These are phyloP conservation scores for Naematelia encephala DNA, from an alignment of 768 basidiomycete species.

Conservation along the genomic window DNA sequence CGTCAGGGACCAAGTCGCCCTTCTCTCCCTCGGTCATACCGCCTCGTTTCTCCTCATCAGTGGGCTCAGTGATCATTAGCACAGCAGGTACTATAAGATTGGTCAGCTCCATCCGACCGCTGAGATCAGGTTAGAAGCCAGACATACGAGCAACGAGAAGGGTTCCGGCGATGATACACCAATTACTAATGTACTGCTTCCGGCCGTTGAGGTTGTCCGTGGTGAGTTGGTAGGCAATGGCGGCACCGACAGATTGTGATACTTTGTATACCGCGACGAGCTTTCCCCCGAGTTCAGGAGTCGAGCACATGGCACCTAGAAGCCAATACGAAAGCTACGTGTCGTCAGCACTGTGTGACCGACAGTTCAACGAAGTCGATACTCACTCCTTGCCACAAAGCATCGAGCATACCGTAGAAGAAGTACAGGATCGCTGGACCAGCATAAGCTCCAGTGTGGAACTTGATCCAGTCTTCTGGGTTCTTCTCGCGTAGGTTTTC, in stretches of 20 bases:
- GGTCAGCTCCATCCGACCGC: not conserved
- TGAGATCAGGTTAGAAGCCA: not conserved
- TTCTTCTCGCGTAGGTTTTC: slow-evolving; percentile 1
- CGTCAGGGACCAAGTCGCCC: slow-evolving; percentile 3
- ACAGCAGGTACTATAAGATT: slow-evolving; percentile 4
- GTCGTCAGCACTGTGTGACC: too few species aligned
- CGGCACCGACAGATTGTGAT: slow-evolving; percentile 12
- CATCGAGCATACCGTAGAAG: slow-evolving; percentile 18
- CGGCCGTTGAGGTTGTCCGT: slow-evolving; percentile 1
- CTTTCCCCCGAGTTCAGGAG: slow-evolving; percentile 5
- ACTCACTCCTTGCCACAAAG: slow-evolving; percentile 17
- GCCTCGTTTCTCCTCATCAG: slow-evolving; percentile 7
- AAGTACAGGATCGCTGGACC: slow-evolving; percentile 12
- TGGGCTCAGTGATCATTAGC: slow-evolving; percentile 13
- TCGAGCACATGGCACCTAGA: slow-evolving; percentile 12
- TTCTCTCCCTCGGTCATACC: not conserved
- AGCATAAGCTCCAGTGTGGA: not conserved
- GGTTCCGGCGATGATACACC: slow-evolving; percentile 7
- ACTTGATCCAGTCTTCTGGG: not conserved
- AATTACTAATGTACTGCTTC: slow-evolving; percentile 14
- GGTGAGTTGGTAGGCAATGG: slow-evolving; percentile 6
- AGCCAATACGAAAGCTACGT: slow-evolving; percentile 10
- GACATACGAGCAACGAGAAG: slow-evolving; percentile 4
- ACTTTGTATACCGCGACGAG: slow-evolving; percentile 12
- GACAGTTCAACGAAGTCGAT: too few species aligned